Evolutionary conservation across 345 rosid species (phyloP).

Genomic region (Melastoma malabathricum): DNA sequence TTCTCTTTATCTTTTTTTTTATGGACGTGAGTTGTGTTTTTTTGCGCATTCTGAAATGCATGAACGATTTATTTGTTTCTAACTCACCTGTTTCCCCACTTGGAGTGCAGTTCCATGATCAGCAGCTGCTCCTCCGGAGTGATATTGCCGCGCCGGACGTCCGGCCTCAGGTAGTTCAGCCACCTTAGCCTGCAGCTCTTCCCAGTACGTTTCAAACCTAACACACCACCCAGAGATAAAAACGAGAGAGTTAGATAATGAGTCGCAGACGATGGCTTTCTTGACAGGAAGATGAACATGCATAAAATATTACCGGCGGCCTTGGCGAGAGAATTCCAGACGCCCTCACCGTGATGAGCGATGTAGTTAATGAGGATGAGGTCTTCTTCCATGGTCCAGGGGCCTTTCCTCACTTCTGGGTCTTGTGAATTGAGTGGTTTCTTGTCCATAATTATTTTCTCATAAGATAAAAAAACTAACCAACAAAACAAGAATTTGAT

Average conservation of each 20-base stretch:
- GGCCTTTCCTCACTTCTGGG: constrained; percentile 91
- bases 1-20: too few relatives aligned
- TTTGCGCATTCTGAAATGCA: too few relatives aligned
- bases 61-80: too few relatives aligned
- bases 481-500: too few relatives aligned
- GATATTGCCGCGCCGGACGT: constrained; percentile 88
- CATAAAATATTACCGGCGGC: constrained; percentile 99
- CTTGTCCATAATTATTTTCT: too few relatives aligned
- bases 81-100: constrained; percentile 96
- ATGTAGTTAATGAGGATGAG: constrained; percentile 85
- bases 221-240: too few relatives aligned
- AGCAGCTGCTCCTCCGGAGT: constrained; percentile 77
- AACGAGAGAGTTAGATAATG: too few relatives aligned
- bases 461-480: too few relatives aligned
- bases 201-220: constrained; percentile 93
- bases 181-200: constrained; percentile 98
- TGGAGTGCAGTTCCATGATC: constrained; percentile 96
- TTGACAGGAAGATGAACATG: too few relatives aligned
- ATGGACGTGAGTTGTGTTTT: too few relatives aligned
- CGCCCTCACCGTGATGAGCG: constrained; percentile 92
- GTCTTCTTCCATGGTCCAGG: constrained; percentile 99
- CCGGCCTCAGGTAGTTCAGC: constrained; percentile 93
- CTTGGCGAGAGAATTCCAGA: constrained; percentile 93
- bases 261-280: too few relatives aligned
- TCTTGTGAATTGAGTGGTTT: constrained; percentile 42